These are phyloP conservation scores for Teunomyces stri DNA, from an alignment of 805 yeast genomes.

Conservation along the genomic window DNA sequence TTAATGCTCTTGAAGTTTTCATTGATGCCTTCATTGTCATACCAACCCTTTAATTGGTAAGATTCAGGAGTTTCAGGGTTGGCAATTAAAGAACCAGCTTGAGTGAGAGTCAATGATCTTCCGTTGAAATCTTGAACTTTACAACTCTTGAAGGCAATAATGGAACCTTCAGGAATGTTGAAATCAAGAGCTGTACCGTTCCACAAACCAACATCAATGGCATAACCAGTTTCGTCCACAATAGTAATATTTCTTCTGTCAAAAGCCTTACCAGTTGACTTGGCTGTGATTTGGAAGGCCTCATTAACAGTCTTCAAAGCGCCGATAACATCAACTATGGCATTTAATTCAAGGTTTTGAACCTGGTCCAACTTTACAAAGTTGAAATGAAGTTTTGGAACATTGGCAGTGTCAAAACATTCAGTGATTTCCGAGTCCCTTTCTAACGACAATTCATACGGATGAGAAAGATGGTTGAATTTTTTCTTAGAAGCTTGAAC, in stretches of 20 bases:
- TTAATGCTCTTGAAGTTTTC: slow-evolving; percentile 62
- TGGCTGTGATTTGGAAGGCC: slow-evolving; percentile 75
- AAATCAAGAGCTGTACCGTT: slow-evolving; percentile 83
- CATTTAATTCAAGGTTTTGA: slow-evolving; percentile 64
- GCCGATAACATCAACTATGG: slow-evolving; percentile 84
- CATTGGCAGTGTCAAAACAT: slow-evolving; percentile 55
- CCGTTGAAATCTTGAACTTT: slow-evolving; percentile 88
- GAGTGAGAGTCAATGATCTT: slow-evolving; percentile 75
- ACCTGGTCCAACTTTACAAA: slow-evolving; percentile 69
- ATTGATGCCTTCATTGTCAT: slow-evolving; percentile 69
- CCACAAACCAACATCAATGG: slow-evolving; percentile 85
- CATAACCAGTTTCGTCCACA: slow-evolving; percentile 80
- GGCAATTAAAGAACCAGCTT: slow-evolving; percentile 68
- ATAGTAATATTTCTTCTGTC: slow-evolving; percentile 86
- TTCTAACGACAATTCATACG: slow-evolving; percentile 82
- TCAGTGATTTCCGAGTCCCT: slow-evolving; percentile 74
- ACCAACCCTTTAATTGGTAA: slow-evolving; percentile 91
- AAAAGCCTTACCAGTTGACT: slow-evolving; percentile 83
- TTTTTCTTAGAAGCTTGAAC: slow-evolving; percentile 82
- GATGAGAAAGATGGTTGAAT: slow-evolving; percentile 79
- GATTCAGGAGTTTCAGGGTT: slow-evolving; percentile 92
- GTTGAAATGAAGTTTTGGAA: slow-evolving; percentile 77
- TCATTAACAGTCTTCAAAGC: slow-evolving; percentile 76
- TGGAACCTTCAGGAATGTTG: slow-evolving; percentile 67
- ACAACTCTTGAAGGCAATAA: slow-evolving; percentile 90